phyloP scores from a whole-genome alignment of 768 basidiomycete genomes.

The Suillus placidus region DNA sequence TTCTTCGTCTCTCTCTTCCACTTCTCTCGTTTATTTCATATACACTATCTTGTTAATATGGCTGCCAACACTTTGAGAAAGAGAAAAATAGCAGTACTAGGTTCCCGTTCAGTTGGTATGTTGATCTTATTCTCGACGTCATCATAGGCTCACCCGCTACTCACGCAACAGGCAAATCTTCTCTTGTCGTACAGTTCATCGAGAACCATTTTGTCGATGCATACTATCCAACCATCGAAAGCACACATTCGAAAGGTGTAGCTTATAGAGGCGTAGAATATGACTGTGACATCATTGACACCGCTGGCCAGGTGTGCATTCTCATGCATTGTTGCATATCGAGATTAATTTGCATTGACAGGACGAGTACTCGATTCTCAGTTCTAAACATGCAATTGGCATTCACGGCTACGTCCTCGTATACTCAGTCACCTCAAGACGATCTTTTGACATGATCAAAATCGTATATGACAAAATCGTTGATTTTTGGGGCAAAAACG shows the following conservation, averaged over 20 bases:
- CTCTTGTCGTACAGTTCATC: slow-evolving; percentile 90
- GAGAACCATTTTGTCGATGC: slow-evolving; percentile 89
- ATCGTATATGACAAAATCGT: slow-evolving; percentile 93
- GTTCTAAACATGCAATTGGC: slow-evolving; percentile 92
- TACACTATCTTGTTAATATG: slow-evolving; percentile 23
- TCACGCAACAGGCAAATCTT: slow-evolving; percentile 79
- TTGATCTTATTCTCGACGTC: slow-evolving; percentile 16
- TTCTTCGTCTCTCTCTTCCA: slow-evolving; percentile 18
- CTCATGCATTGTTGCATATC: slow-evolving; percentile 10
- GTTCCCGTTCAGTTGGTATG: slow-evolving; percentile 87
- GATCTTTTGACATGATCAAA: slow-evolving; percentile 94
- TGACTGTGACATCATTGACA: slow-evolving; percentile 97
- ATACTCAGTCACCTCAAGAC: slow-evolving; percentile 87
- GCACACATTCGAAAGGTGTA: slow-evolving; percentile 82
- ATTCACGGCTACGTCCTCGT: slow-evolving; percentile 98
- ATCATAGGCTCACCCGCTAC: slow-evolving; percentile 21
- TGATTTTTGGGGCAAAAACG: slow-evolving; percentile 79
- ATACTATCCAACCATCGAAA: slow-evolving; percentile 96
- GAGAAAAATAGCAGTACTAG: slow-evolving; percentile 87
- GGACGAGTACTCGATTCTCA: slow-evolving; percentile 97
- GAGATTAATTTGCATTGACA: slow-evolving; percentile 33
- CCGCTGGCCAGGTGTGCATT: slow-evolving; percentile 85
- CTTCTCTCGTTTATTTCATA: slow-evolving; percentile 14
- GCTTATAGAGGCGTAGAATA: slow-evolving; percentile 89
- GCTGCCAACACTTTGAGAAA: slow-evolving; percentile 58